Evolutionary conservation across 2,329 filamentous ascomycete genomes (phyloP).

Genomic region (Arthrobotrys conoides): DNA sequence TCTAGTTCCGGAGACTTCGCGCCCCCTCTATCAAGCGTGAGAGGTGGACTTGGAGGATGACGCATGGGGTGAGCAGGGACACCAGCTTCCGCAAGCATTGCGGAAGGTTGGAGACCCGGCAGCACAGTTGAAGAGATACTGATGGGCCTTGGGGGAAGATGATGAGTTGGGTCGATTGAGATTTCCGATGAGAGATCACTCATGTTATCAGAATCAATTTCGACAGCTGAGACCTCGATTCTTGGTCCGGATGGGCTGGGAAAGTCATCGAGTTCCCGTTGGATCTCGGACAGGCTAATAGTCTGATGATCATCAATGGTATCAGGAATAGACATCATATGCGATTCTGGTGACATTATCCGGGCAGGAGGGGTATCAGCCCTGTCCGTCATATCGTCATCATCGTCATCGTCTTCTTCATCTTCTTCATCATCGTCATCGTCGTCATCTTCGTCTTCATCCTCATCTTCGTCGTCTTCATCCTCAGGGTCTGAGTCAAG

Average conservation of each 20-base stretch:
- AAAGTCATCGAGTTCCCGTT: conserved; percentile 50
- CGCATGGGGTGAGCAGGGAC: conserved; percentile 65
- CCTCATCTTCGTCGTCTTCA: conserved; percentile 3
- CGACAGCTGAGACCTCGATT: conserved; percentile 67
- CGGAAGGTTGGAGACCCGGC: conserved; percentile 55
- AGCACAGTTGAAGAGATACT: conserved; percentile 60
- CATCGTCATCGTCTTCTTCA: conserved; percentile 36
- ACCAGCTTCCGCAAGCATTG: conserved; percentile 64
- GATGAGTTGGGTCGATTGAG: conserved; percentile 69
- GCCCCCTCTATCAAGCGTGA: conserved; percentile 60
- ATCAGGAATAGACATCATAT: conserved; percentile 57
- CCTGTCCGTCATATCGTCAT: conserved; percentile 49
- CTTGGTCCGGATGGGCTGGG: conserved; percentile 50
- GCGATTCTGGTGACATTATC: conserved; percentile 43
- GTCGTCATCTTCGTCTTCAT: conserved; percentile 54
- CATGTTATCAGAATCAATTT: conserved; percentile 66
- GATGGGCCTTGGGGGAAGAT: conserved; percentile 40
- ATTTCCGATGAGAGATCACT: conserved; percentile 77
- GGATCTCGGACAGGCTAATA: conserved; percentile 48
- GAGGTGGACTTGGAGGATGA: conserved; percentile 64
- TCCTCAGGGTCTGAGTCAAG: conserved; percentile 44
- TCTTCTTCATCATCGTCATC: conserved; percentile 33
- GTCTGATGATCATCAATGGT: conserved; percentile 50
- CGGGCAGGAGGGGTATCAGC: conserved; percentile 47
- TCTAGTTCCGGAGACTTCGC: conserved; percentile 53